Conservation (phyloP, 768 basidiomycete species). For the Cytidiella melzeri region DNA sequence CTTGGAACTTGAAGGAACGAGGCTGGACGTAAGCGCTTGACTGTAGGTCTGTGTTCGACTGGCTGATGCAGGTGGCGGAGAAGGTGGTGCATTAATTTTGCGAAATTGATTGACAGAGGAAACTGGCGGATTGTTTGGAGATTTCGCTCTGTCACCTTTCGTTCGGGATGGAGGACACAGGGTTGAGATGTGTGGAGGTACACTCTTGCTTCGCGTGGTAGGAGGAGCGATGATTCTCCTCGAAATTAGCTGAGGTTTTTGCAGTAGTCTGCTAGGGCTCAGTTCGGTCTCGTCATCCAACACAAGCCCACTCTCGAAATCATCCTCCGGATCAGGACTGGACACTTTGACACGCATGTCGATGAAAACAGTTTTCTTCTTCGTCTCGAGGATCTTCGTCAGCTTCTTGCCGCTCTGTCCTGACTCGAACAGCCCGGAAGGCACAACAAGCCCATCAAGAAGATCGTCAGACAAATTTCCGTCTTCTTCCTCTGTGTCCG, state of each 20-base stretch:
- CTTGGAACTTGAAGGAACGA: slow-evolving; percentile 41
- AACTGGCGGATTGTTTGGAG: slow-evolving; percentile 60
- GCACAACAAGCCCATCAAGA: slow-evolving; percentile 77
- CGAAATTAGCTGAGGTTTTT: slow-evolving; percentile 40
- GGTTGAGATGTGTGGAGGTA: slow-evolving; percentile 43
- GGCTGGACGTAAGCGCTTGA: slow-evolving; percentile 47
- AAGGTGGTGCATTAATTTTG: slow-evolving; percentile 61
- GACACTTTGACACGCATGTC: slow-evolving; percentile 48
- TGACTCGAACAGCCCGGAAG: slow-evolving; percentile 69
- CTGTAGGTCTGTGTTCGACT: slow-evolving; percentile 53
- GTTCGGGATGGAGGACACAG: slow-evolving; percentile 59
- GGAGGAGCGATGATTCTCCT: slow-evolving; percentile 23
- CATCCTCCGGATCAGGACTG: slow-evolving; percentile 68
- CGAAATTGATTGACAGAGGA: slow-evolving; percentile 67
- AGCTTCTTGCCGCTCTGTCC: slow-evolving; percentile 49
- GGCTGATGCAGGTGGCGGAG: slow-evolving; percentile 50
- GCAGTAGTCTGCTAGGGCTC: slow-evolving; percentile 66
- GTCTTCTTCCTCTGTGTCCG: slow-evolving; percentile 59
- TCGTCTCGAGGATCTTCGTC: slow-evolving; percentile 44
- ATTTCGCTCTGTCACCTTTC: slow-evolving; percentile 63
- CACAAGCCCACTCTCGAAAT: slow-evolving; percentile 80
- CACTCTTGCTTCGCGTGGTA: slow-evolving; percentile 52
- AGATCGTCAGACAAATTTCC: slow-evolving; percentile 61
- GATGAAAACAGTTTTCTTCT: slow-evolving; percentile 50
- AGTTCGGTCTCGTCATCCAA: slow-evolving; percentile 81